A percentile compares a stretch with the other conserved stretches of the same genome.
Evolutionary conservation across 2,329 filamentous ascomycete species (phyloP).

Genomic region (Aureobasidium mangrovei): DNA sequence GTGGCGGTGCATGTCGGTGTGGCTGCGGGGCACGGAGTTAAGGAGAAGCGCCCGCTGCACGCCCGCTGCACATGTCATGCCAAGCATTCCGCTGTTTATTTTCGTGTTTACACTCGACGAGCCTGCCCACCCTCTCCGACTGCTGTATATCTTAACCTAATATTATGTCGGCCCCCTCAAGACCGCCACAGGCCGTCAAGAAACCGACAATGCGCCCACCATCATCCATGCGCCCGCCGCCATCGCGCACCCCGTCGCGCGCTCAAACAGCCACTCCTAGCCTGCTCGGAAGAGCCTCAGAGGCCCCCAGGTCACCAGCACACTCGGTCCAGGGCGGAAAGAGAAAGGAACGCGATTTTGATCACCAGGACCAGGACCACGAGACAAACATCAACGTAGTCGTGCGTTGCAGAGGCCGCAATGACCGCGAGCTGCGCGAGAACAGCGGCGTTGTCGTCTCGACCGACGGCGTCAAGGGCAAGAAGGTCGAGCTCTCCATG

Average conservation of each 20-base stretch:
- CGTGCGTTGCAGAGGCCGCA: conserved; percentile 86
- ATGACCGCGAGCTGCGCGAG: conserved; percentile 83
- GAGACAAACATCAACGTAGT: conserved; percentile 98
- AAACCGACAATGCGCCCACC: conserved; percentile 44
- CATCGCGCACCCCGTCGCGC: conserved; percentile 38
- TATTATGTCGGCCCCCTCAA: conserved; percentile 46
- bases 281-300: conserved; percentile 37
- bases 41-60: background rate
- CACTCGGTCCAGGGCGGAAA: conserved; percentile 53
- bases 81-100: background rate
- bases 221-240: conserved; percentile 45
- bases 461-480: conserved; percentile 81
- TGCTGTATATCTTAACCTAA: background rate
- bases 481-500: conserved; percentile 78
- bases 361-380: conserved; percentile 52
- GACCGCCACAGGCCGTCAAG: conserved; percentile 43
- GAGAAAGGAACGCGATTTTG: conserved; percentile 81
- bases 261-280: conserved; percentile 42
- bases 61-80: background rate
- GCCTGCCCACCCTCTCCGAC: background rate
- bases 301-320: conserved; percentile 47
- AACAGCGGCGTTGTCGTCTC: conserved; percentile 89
- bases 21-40: background rate
- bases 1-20: background rate
- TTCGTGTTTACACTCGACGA: background rate